Evolutionary conservation across 225 moss, liverwort and hornwort species (phyloP).

Genomic region (Sphagnum contortum): DNA sequence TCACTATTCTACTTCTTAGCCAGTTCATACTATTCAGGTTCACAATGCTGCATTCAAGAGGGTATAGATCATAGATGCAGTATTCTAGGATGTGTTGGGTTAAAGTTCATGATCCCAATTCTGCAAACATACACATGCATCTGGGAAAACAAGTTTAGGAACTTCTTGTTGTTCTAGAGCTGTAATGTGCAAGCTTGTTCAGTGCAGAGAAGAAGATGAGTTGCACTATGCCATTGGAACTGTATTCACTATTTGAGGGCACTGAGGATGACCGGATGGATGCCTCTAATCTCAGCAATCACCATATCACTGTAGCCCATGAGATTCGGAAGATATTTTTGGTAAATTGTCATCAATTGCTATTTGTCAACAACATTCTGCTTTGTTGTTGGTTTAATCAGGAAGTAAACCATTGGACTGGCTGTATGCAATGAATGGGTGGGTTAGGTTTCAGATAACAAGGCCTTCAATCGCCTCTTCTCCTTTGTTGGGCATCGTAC

Average conservation of each 20-base stretch:
- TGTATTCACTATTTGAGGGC: conserved; percentile 55
- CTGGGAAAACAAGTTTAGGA: too few species aligned
- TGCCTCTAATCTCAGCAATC: conserved; percentile 39
- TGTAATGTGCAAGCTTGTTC: neutral
- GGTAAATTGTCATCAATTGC: conserved; percentile 20
- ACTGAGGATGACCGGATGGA: conserved; percentile 48
- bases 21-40: too few species aligned
- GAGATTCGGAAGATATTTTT: conserved; percentile 77
- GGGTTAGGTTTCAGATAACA: conserved; percentile 69
- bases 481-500: conserved; percentile 66
- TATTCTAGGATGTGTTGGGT: too few species aligned
- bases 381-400: too few species aligned
- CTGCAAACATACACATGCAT: too few species aligned
- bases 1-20: too few species aligned
- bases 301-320: conserved; percentile 70
- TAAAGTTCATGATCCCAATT: too few species aligned
- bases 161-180: neutral
- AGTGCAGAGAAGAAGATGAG: conserved; percentile 35
- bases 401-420: too few species aligned
- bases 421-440: neutral
- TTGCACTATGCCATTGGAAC: conserved; percentile 39
- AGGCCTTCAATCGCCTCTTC: conserved; percentile 77
- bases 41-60: too few species aligned
- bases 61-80: too few species aligned
- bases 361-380: too few species aligned